Evolutionary conservation across 768 basidiomycete genomes (phyloP).

Genomic region (Suillus spraguei): DNA sequence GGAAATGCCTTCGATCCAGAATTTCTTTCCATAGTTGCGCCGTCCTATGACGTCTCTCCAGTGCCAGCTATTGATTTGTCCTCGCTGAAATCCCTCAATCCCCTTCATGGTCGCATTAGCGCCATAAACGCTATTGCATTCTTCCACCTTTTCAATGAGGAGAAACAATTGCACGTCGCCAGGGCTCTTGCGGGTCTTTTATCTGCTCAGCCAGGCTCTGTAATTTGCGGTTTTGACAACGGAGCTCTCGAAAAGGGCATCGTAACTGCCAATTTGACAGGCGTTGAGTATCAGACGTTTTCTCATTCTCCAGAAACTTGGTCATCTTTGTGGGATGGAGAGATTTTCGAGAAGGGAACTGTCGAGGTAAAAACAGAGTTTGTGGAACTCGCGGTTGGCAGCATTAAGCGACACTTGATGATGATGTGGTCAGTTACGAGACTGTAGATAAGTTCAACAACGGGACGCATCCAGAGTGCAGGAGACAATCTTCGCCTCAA

Average conservation of each 20-base stretch:
- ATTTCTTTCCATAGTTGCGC: slow-evolving; percentile 39
- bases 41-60: slow-evolving; percentile 29
- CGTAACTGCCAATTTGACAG: too few species aligned
- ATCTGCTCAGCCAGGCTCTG: slow-evolving; percentile 31
- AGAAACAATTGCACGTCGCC: slow-evolving; percentile 30
- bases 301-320: slow-evolving; percentile 21
- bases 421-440: neutral
- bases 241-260: slow-evolving; percentile 18
- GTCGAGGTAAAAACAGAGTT: slow-evolving; percentile 34
- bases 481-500: neutral
- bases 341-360: slow-evolving; percentile 33
- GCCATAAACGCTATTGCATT: slow-evolving; percentile 50
- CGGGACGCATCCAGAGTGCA: neutral
- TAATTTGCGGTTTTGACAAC: slow-evolving; percentile 33
- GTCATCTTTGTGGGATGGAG: slow-evolving; percentile 22
- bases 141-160: slow-evolving; percentile 42
- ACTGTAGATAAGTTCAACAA: neutral
- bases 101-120: slow-evolving; percentile 49
- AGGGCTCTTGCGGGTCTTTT: slow-evolving; percentile 30
- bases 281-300: slow-evolving; percentile 1
- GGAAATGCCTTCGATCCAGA: slow-evolving; percentile 56
- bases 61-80: slow-evolving; percentile 29
- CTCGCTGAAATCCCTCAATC: slow-evolving; percentile 45
- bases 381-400: neutral
- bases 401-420: neutral